Evolutionary conservation across 768 basidiomycete genomes (phyloP).

Genomic region (Boletus pseudopeckii): DNA sequence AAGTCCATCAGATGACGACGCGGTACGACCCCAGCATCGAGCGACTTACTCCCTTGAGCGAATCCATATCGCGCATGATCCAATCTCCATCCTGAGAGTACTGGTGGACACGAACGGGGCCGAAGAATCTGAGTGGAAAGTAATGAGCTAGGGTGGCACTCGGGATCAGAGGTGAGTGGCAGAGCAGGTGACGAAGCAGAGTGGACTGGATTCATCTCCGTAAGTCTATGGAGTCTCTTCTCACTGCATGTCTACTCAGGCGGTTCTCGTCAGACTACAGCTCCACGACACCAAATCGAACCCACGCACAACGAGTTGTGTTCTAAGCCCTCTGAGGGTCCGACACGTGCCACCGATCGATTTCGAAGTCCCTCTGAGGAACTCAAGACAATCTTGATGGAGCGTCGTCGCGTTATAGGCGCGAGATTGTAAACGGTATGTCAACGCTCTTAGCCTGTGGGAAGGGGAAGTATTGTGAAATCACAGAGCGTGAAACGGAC

Average conservation of each 20-base stretch:
- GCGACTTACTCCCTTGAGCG: neutral
- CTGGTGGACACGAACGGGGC: constrained; percentile 1
- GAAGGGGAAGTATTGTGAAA: neutral
- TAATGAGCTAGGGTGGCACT: too few species aligned
- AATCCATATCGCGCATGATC: neutral
- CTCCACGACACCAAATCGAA: neutral
- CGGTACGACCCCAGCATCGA: neutral
- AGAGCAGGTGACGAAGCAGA: neutral
- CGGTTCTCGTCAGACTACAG: neutral
- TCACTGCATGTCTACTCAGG: neutral
- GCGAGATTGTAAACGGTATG: neutral
- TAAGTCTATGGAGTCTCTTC: neutral
- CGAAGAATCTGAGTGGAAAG: neutral
- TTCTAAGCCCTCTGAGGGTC: neutral
- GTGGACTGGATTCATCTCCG: neutral
- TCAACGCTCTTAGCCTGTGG: neutral
- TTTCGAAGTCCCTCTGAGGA: neutral
- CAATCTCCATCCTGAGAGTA: neutral
- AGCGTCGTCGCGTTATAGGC: neutral
- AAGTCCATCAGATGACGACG: neutral
- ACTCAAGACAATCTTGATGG: neutral
- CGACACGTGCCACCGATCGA: neutral
- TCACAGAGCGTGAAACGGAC: too few species aligned
- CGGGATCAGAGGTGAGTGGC: neutral
- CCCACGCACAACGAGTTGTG: neutral